Evolutionary conservation across 345 rosid species (phyloP), one percentile per base, ranked within the genome.

Genomic region (Brassica juncea): DNA sequence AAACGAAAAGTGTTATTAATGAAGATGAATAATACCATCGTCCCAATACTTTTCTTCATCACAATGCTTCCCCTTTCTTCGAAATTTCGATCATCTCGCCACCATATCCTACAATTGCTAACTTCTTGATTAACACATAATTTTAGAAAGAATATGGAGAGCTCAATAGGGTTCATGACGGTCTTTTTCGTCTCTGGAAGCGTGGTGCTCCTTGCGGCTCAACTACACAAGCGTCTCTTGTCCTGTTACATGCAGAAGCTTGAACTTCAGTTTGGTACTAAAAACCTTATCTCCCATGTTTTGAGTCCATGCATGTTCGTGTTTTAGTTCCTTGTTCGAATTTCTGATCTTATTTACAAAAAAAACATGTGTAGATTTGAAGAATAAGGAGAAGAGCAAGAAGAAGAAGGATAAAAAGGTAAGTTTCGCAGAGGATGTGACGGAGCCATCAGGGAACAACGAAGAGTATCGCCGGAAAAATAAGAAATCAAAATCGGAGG

Each of bases 171-270:
- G 58, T 82, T 88, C 69, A 76, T 94, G 86, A 88, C 93, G 2
- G 97, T 90, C 15, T 87, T 89, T 32, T 96, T 88, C 0, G 92
- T 89, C 70, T 94, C 98, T 2, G 95, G 96, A 73, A 87, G 93
- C 39, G 90, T 94, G 2, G 90, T 86, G 72, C 82, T 94, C 57
- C 72, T 94, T 27, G 90, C 88, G 5, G 80, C 83, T 55, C 90
- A 90, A 69, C 37, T 80, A 66, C 92, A 94, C 63, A 90, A 88
- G 71, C 93, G 93, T 71, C 92, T 88, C 77, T 81, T 89, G 73
- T 89, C 97, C 6, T 80, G 86, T 54, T 90, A 86, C 87, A 86
- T 94, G 91, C 71, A 87, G 76, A 84, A 84, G 84, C 74, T 88
- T 16, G 90, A 88, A 81, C 64, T 31, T 4, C 89, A 91, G 84